A percentile compares a stretch with the other conserved stretches of the same genome.
Evolutionary conservation across 331 rosid species (phyloP).

Genomic region (Dryas integrifolia): DNA sequence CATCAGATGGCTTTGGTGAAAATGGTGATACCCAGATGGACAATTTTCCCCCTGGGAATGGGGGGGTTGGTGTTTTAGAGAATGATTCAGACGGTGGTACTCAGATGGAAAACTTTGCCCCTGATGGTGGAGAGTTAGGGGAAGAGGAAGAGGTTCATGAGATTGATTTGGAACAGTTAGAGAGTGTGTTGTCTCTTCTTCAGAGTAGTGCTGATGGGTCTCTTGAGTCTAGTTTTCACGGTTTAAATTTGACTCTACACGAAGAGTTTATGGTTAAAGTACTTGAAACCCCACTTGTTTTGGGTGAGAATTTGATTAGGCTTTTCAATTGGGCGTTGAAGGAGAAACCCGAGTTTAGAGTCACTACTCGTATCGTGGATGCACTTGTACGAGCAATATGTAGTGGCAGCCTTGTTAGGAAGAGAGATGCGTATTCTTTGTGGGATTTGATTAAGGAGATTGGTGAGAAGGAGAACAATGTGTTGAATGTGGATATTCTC

Average conservation of each 20-base stretch:
- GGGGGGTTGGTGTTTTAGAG: slow-evolving; percentile 8
- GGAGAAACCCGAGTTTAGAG: slow-evolving; percentile 36
- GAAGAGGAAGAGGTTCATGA: slow-evolving; percentile 32
- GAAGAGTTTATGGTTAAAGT: slow-evolving; percentile 46
- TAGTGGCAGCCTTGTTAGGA: slow-evolving; percentile 19
- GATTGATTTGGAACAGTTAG: slow-evolving; percentile 48
- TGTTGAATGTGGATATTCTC: slow-evolving; percentile 37
- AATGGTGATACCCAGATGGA: slow-evolving; percentile 14
- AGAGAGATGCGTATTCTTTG: slow-evolving; percentile 41
- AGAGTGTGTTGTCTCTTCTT: slow-evolving; percentile 47
- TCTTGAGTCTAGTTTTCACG: slow-evolving; percentile 50
- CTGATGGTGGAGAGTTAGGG: not conserved
- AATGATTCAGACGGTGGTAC: no score
- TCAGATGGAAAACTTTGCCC: no score
- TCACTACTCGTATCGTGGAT: slow-evolving; percentile 38
- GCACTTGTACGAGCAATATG: slow-evolving; percentile 41
- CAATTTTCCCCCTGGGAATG: slow-evolving; percentile 11
- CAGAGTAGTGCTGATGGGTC: slow-evolving; percentile 45
- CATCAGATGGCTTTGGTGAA: slow-evolving; percentile 19
- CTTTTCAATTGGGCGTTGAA: slow-evolving; percentile 64
- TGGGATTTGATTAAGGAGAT: slow-evolving; percentile 70
- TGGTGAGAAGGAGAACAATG: slow-evolving; percentile 40
- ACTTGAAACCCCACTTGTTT: slow-evolving; percentile 41
- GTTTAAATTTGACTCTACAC: slow-evolving; percentile 41
- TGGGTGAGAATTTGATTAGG: slow-evolving; percentile 54